Evolutionary conservation across 371 early-diverging fungal genomes (phyloP), one percentile per base, ranked within the genome.

Genomic region (Mucor lusitanicus): DNA sequence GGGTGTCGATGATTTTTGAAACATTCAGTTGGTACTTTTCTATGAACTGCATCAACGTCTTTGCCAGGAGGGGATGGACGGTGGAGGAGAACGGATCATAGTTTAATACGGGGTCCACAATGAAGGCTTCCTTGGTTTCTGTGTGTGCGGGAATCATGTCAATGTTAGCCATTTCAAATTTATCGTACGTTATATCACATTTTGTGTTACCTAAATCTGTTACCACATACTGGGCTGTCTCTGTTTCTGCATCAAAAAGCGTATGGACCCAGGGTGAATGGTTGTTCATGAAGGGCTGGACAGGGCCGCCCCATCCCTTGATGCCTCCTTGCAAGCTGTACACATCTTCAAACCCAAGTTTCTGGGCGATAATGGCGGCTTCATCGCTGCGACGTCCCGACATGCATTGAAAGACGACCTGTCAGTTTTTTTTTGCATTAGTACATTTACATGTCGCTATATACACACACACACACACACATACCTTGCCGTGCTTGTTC

Each of bases 201-300:
- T 17, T 35, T 61, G 60, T 63, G 55, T 65, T 74, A 79, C 78
- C 80, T 50, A 80, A 62, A 68, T 83, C 80, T 37, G 80, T 74
- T 5, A 83, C 79, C 28, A 83, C 61, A 55, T 78, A 83, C 55
- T 75, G 73, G 21, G 83, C 83, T 11, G 83, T 80, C 54, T 80
- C 83, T 4, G 83, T 83, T 8, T 78, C 79, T 19, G 27, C 30
- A 19, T 80, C 83, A 54, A 83, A 71, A 13, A 83, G 39, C 13
- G 79, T 73, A 59, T 80, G 80, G 2, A 83, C 76, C 77, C 80
- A 78, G 50, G 83, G 80, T 6, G 83, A 80, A 61, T 83, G 83
- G 25, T 83, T 80, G 17, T 80, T 78, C 33, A 69, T 64, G 32
- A 72, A 82, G 6, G 78, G 65, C 35, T 75, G 68, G 17, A 76